Evolutionary conservation across 2,329 filamentous ascomycete genomes (phyloP), one percentile per base, ranked within the genome.

Genomic region (Emericellopsis atlantica): DNA sequence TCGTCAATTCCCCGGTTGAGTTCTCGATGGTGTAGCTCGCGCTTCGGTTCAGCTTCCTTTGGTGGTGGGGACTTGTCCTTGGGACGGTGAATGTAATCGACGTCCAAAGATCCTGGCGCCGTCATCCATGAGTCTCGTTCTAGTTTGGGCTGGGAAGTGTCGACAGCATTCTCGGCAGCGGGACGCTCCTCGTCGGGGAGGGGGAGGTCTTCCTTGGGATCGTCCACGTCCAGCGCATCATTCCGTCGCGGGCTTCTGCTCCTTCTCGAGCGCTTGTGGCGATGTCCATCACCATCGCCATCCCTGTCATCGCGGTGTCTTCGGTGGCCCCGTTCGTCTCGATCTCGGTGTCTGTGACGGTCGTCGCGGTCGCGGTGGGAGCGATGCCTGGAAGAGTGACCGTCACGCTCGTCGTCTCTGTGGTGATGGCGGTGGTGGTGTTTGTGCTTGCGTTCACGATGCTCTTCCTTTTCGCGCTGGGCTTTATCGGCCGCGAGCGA

Each of bases 121-220:
- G 88, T 81, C 92, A 98, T 98, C 89, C 93, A 98, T 0, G 83
- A 76, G 58, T 96, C 92, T 47, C 93, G 77, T 49, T 79, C 72
- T 26, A 80, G 52, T 1, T 60, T 55, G 1, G 61, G 56, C 44
- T 54, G 59, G 5, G 53, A 36, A 0, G 45, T 39, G 6, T 54
- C 49, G 2, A 54, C 46, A 0, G 48, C 14, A 6, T 57, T 51
- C 46, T 58, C 45, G 14, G 46, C 45, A 24, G 52, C 44, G 14
- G 55, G 44, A 29, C 65, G 63, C 46, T 70, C 68, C 18, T 76
- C 71, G 31, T 75, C 64, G 1, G 69, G 71, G 4, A 70, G 48
- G 2, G 70, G 70, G 0, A 70, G 51, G 43, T 75, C 69, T 40
- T 69, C 61, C 44, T 74, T 72, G 0, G 64, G 59, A 46, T 73